Conservation (phyloP, 2,329 filamentous ascomycete genomes). For the Epicoccum sorghinum region DNA sequence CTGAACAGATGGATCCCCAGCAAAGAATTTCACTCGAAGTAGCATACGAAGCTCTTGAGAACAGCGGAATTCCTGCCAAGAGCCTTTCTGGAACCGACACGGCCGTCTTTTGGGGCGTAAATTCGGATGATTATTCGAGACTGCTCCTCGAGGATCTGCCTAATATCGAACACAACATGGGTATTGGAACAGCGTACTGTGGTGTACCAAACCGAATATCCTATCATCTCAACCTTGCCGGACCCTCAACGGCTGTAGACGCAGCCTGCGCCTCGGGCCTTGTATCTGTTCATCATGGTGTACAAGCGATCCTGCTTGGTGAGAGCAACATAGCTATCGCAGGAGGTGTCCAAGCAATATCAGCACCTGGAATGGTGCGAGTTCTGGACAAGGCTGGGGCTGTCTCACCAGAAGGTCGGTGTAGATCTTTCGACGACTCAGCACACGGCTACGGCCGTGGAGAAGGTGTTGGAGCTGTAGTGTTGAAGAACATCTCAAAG, state of each 20-base stretch:
- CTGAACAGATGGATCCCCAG: slow-evolving; percentile 33
- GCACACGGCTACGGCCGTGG: slow-evolving; percentile 70
- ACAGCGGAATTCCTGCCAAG: slow-evolving; percentile 22
- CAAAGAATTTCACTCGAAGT: slow-evolving; percentile 35
- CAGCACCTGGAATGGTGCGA: slow-evolving; percentile 39
- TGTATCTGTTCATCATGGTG: slow-evolving; percentile 27
- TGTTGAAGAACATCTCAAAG: slow-evolving; percentile 50
- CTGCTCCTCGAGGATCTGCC: slow-evolving; percentile 22
- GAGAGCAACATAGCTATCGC: slow-evolving; percentile 43
- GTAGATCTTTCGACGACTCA: slow-evolving; percentile 53
- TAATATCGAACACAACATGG: slow-evolving; percentile 20
- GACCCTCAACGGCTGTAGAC: slow-evolving; percentile 32
- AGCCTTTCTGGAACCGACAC: slow-evolving; percentile 24
- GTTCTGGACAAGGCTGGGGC: slow-evolving; percentile 51
- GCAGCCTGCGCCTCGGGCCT: slow-evolving; percentile 35
- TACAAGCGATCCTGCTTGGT: slow-evolving; percentile 32
- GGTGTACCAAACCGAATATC: slow-evolving; percentile 29
- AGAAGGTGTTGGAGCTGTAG: slow-evolving; percentile 58
- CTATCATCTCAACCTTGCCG: slow-evolving; percentile 31
- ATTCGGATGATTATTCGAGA: slow-evolving; percentile 19
- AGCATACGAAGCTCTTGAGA: slow-evolving; percentile 48
- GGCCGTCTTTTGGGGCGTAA: slow-evolving; percentile 30
- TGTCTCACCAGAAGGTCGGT: slow-evolving; percentile 51
- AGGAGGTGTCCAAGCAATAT: slow-evolving; percentile 43
- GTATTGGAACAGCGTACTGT: slow-evolving; percentile 25